These are phyloP conservation scores for Coccomyxa sp. DNA, from an alignment of 139 green algal species.

Conservation along the genomic window DNA sequence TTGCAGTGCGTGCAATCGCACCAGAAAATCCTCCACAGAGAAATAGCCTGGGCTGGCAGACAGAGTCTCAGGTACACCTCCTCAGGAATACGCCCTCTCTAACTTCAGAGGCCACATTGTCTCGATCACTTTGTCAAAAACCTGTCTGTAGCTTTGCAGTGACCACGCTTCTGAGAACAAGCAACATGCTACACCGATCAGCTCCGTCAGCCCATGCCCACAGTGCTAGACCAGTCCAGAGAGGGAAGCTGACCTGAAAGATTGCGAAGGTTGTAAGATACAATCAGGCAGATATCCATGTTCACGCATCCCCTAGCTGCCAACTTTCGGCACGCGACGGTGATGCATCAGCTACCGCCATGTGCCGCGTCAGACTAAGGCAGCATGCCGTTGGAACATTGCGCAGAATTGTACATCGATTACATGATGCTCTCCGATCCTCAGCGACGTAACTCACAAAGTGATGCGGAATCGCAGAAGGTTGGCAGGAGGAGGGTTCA, in stretches of 20 bases:
- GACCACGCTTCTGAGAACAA: background rate
- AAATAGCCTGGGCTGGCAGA: conserved; percentile 3
- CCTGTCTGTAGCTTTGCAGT: background rate
- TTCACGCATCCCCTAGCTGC: too few relatives aligned
- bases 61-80: background rate
- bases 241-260: background rate
- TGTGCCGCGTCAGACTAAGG: too few relatives aligned
- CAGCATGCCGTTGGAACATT: too few relatives aligned
- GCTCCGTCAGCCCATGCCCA: background rate
- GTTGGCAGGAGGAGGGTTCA: too few relatives aligned
- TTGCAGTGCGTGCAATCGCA: conserved; percentile 59
- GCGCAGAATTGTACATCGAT: too few relatives aligned
- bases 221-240: background rate
- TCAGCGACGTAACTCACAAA: too few relatives aligned
- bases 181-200: background rate
- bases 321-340: too few relatives aligned
- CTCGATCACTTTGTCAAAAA: background rate
- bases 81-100: background rate
- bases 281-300: too few relatives aligned
- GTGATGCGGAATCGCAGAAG: too few relatives aligned
- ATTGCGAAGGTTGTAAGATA: too few relatives aligned
- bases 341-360: too few relatives aligned
- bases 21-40: conserved; percentile 68
- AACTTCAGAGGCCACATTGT: background rate
- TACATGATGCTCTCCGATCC: too few relatives aligned